Percentiles rank a stretch among this genome's conserved stretches.
phyloP scores from a whole-genome alignment of 345 rosid species.

The Pistacia atlantica region DNA sequence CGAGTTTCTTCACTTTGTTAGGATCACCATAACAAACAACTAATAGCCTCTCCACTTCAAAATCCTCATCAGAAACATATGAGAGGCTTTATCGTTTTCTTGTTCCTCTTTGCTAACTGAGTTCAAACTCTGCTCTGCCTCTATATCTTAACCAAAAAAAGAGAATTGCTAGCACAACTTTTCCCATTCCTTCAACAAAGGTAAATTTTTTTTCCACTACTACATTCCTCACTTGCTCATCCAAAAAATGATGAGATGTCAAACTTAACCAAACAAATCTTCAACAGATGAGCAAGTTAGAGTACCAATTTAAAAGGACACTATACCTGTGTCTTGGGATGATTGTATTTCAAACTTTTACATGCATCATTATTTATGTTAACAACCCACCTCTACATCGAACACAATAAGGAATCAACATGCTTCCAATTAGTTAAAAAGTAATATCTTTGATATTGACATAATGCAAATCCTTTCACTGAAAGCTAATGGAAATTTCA shows the following conservation, averaged over 20 bases:
- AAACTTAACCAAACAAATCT: not conserved
- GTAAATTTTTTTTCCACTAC: conserved; percentile 22
- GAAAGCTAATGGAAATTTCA: not conserved
- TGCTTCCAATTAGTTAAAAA: not conserved
- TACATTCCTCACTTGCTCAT: conserved; percentile 30
- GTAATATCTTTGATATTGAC: no score
- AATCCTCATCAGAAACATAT: no score
- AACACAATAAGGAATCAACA: not conserved
- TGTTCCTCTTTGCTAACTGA: not conserved
- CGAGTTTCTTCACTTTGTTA: no score
- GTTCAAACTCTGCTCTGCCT: conserved; percentile 10
- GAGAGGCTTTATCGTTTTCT: not conserved
- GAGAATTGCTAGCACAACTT: not conserved
- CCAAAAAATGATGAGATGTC: not conserved
- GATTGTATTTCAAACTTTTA: conserved; percentile 39
- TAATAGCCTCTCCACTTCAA: no score
- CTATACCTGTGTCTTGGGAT: conserved; percentile 43
- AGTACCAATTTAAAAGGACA: not conserved
- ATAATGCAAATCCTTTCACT: not conserved
- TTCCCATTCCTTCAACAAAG: conserved; percentile 11
- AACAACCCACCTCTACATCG: conserved; percentile 44
- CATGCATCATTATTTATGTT: conserved; percentile 42
- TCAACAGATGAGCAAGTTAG: not conserved
- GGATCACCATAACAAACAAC: no score
- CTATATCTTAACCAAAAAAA: not conserved